These are phyloP conservation scores for Myxozyma nipponensis DNA, from an alignment of 805 yeast species.

Conservation along the genomic window DNA sequence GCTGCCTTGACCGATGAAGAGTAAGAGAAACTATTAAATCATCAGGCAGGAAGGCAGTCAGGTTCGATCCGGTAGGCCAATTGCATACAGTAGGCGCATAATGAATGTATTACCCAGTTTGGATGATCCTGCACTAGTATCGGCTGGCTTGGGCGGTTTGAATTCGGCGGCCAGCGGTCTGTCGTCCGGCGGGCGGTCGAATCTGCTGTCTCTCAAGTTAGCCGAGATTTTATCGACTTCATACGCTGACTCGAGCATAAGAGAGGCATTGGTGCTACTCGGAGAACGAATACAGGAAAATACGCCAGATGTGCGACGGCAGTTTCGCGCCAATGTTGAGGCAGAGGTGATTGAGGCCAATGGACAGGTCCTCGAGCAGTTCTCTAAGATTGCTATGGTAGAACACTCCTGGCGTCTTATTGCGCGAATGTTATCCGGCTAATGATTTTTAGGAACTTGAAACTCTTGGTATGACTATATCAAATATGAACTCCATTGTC, in stretches of 20 bases:
- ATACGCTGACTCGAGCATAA: slow-evolving; percentile 34
- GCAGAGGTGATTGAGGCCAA: slow-evolving; percentile 36
- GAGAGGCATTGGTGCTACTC: slow-evolving; percentile 35
- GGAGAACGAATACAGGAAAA: slow-evolving; percentile 34
- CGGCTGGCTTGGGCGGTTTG: background rate
- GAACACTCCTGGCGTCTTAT: background rate
- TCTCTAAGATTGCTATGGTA: slow-evolving; percentile 35
- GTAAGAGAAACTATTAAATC: too few species aligned
- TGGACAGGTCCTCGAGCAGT: slow-evolving; percentile 35
- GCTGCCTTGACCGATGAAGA: too few species aligned
- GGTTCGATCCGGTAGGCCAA: too few species aligned
- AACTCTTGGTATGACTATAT: slow-evolving; percentile 26
- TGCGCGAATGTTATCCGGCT: background rate
- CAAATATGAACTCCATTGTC: slow-evolving; percentile 32
- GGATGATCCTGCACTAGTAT: background rate
- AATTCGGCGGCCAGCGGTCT: background rate
- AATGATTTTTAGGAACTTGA: slow-evolving; percentile 29
- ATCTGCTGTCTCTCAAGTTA: slow-evolving; percentile 22
- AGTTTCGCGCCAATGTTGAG: slow-evolving; percentile 36
- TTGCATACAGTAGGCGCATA: too few species aligned
- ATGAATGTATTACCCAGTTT: background rate
- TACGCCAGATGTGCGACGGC: slow-evolving; percentile 36
- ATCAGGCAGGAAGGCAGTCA: too few species aligned
- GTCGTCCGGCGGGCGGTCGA: slow-evolving; percentile 17
- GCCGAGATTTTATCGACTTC: slow-evolving; percentile 35